Evolutionary conservation across 495 filamentous ascomycete species (phyloP).

Genomic region (Penicillium daleae): DNA sequence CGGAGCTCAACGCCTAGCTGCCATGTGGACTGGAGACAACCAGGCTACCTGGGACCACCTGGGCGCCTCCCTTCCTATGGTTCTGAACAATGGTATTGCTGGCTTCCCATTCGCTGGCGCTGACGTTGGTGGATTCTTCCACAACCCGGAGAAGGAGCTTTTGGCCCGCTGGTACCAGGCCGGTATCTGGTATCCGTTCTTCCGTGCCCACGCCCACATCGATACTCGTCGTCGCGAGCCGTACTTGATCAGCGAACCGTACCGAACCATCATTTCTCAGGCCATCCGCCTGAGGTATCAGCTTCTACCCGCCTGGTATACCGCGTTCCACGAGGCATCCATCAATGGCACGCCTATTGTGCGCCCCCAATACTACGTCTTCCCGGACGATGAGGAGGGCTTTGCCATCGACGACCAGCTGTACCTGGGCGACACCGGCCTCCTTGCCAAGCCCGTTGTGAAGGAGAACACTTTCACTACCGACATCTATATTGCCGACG

Average conservation of each 20-base stretch:
- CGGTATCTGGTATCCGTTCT: slow-evolving; percentile 97
- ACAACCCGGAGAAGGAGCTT: slow-evolving; percentile 90
- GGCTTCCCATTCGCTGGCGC: slow-evolving; percentile 95
- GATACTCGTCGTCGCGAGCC: slow-evolving; percentile 93
- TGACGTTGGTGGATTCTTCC: slow-evolving; percentile 97
- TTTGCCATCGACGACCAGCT: slow-evolving; percentile 92
- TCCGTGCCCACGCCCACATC: slow-evolving; percentile 97
- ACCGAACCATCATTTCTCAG: slow-evolving; percentile 81
- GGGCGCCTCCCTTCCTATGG: slow-evolving; percentile 83
- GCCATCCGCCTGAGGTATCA: slow-evolving; percentile 88
- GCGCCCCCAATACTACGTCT: slow-evolving; percentile 87
- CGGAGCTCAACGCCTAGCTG: slow-evolving; percentile 84
- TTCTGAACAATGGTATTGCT: slow-evolving; percentile 86
- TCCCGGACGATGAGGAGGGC: slow-evolving; percentile 83
- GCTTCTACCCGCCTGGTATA: slow-evolving; percentile 94
- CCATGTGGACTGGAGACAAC: slow-evolving; percentile 99
- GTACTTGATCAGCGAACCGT: slow-evolving; percentile 83
- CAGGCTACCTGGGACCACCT: slow-evolving; percentile 93
- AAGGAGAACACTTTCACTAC: slow-evolving; percentile 70
- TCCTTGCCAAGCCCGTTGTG: slow-evolving; percentile 87
- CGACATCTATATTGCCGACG: slow-evolving; percentile 84
- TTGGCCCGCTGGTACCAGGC: slow-evolving; percentile 95
- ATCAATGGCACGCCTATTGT: slow-evolving; percentile 84
- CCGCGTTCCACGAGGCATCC: slow-evolving; percentile 88
- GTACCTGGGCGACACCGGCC: slow-evolving; percentile 82